Percentiles rank a stretch among this genome's conserved stretches.
phyloP scores from a whole-genome alignment of 2,329 filamentous ascomycete species.

The Epichloe typhina region DNA sequence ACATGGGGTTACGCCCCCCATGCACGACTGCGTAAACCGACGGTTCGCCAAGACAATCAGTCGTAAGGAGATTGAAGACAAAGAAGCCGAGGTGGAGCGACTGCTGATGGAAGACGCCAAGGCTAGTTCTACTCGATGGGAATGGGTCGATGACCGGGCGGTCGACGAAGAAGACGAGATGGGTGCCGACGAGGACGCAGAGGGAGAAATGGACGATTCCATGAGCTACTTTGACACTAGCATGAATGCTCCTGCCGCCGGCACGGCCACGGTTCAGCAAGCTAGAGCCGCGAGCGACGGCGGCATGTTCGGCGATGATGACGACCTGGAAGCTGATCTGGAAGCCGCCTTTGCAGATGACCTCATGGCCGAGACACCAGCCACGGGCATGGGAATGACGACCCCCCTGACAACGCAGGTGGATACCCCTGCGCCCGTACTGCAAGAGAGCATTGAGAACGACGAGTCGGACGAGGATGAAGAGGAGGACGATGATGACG shows the following conservation, averaged over 20 bases:
- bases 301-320: constrained; percentile 21
- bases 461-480: constrained; percentile 30
- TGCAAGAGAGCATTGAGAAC: constrained; percentile 32
- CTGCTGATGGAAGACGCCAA: constrained; percentile 57
- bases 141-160: constrained; percentile 45
- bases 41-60: constrained; percentile 74
- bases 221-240: constrained; percentile 24
- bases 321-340: constrained; percentile 43
- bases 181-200: constrained; percentile 36
- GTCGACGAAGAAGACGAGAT: constrained; percentile 26
- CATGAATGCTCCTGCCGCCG: constrained; percentile 13
- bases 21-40: constrained; percentile 72
- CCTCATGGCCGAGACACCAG: constrained; percentile 26
- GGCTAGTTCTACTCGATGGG: constrained; percentile 46
- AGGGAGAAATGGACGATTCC: constrained; percentile 32
- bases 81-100: constrained; percentile 66
- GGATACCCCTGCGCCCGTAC: constrained; percentile 28
- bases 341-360: constrained; percentile 38
- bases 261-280: no score
- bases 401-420: constrained; percentile 33
- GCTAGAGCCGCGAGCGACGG: constrained; percentile 13
- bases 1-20: constrained; percentile 76
- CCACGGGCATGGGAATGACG: constrained; percentile 27
- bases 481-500: constrained; percentile 27
- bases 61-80: constrained; percentile 72